Conservation (phyloP, 768 basidiomycete species). For the Mycena alexandri region DNA sequence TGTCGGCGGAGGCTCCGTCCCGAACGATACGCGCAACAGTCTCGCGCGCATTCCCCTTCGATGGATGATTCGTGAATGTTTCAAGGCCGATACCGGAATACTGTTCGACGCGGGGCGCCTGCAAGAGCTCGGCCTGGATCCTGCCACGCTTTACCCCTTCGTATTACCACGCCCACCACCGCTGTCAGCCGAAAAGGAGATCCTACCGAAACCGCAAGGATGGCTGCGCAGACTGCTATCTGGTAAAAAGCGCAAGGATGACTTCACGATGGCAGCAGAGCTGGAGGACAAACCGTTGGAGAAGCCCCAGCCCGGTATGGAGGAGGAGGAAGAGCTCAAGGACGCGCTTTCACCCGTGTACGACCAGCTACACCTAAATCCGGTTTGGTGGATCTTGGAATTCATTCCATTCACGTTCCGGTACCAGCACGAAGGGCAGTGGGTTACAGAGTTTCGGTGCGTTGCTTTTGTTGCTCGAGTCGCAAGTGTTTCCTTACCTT, state of each 20-base stretch:
- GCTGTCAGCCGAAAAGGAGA: constrained; percentile 38
- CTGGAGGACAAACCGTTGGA: constrained; percentile 8
- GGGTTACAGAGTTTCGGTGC: constrained; percentile 52
- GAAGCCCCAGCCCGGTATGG: constrained; percentile 44
- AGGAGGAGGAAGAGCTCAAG: constrained; percentile 74
- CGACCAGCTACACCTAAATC: constrained; percentile 65
- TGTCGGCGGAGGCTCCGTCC: constrained; percentile 70
- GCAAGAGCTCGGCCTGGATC: constrained; percentile 63
- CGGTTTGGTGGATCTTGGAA: constrained; percentile 80
- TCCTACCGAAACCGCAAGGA: constrained; percentile 7
- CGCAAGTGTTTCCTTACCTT: background rate
- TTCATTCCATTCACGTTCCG: constrained; percentile 58
- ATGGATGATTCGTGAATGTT: constrained; percentile 83
- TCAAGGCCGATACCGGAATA: constrained; percentile 71
- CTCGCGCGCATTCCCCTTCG: constrained; percentile 69
- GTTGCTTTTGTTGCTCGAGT: constrained; percentile 32
- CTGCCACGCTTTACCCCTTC: constrained; percentile 57
- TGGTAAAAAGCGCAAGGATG: background rate
- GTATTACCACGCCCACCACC: constrained; percentile 55
- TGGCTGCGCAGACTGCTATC: constrained; percentile 23
- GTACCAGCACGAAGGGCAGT: constrained; percentile 55
- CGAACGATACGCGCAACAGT: constrained; percentile 58
- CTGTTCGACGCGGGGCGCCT: constrained; percentile 66
- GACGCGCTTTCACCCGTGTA: constrained; percentile 70
- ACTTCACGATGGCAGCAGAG: constrained; percentile 27